Evolutionary conservation across 2,329 filamentous ascomycete genomes (phyloP).

Genomic region (Trichoderma atrobrunneum): DNA sequence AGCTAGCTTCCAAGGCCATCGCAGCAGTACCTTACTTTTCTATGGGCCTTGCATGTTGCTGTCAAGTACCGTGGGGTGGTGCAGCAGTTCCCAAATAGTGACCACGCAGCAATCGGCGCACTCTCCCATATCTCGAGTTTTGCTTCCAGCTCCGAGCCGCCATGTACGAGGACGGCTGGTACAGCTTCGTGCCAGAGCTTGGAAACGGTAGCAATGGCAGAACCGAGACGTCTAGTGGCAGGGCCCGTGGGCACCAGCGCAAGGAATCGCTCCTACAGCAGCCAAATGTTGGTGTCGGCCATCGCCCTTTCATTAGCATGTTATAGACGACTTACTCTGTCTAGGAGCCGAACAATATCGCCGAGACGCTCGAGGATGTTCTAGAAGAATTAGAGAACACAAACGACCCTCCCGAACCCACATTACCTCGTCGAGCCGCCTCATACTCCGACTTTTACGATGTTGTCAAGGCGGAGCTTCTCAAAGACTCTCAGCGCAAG

Average conservation of each 20-base stretch:
- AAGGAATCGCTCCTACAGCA: conserved; percentile 68
- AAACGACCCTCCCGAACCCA: conserved; percentile 64
- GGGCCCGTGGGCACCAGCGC: conserved; percentile 57
- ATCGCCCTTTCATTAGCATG: conserved; percentile 2
- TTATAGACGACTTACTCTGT: conserved; percentile 38
- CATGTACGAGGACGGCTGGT: conserved; percentile 86
- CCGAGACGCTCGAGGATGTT: conserved; percentile 56
- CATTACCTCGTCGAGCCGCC: conserved; percentile 62
- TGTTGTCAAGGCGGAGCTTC: conserved; percentile 55
- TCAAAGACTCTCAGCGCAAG: conserved; percentile 46
- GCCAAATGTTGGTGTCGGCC: conserved; percentile 51
- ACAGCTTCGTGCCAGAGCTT: conserved; percentile 68
- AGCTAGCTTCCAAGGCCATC: neutral
- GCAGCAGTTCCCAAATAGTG: conserved; percentile 19
- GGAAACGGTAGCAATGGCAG: conserved; percentile 52
- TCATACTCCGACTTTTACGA: conserved; percentile 76
- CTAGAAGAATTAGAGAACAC: conserved; percentile 55
- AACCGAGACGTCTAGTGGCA: conserved; percentile 43
- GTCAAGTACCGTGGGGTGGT: neutral
- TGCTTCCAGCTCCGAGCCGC: conserved; percentile 24
- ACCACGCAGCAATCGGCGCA: conserved; percentile 23
- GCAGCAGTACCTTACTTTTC: neutral
- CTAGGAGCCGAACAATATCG: conserved; percentile 50
- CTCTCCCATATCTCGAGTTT: neutral
- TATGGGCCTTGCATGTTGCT: neutral